phyloP scores from a whole-genome alignment of 2,329 filamentous ascomycete species.

The Epichloe sylvatica region DNA sequence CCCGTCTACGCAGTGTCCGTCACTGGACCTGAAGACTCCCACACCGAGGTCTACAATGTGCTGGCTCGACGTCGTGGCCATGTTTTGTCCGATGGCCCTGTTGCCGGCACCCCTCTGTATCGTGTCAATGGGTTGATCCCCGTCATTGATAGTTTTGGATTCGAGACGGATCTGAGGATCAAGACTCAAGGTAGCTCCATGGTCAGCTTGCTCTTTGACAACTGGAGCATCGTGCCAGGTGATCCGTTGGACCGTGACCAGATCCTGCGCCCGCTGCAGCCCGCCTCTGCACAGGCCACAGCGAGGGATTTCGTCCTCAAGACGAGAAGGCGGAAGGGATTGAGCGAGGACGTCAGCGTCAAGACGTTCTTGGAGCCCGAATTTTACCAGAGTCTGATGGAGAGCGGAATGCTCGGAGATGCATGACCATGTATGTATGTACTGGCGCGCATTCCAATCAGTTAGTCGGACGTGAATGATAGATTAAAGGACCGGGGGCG shows the following conservation, averaged over 20 bases:
- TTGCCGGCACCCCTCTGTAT: constrained; percentile 89
- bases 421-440: constrained; percentile 9
- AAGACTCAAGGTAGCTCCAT: constrained; percentile 89
- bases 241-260: constrained; percentile 86
- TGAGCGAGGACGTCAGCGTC: constrained; percentile 90
- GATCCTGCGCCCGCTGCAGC: constrained; percentile 69
- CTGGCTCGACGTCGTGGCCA: constrained; percentile 80
- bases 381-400: constrained; percentile 74
- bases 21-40: constrained; percentile 80
- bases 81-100: constrained; percentile 83
- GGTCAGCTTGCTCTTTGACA: constrained; percentile 84
- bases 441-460: too few species aligned
- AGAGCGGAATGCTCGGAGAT: constrained; percentile 70
- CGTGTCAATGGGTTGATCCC: constrained; percentile 81
- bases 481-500: neutral
- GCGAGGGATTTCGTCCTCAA: constrained; percentile 95
- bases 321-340: constrained; percentile 80
- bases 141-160: constrained; percentile 94
- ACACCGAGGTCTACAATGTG: constrained; percentile 81
- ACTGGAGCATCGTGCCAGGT: constrained; percentile 90
- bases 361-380: constrained; percentile 95
- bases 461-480: too few species aligned
- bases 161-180: constrained; percentile 93
- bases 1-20: constrained; percentile 87
- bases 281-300: constrained; percentile 74